Base-by-base conservation (phyloP, 2,329 filamentous ascomycete species). In the Teratosphaeria nubilosa region DNA sequence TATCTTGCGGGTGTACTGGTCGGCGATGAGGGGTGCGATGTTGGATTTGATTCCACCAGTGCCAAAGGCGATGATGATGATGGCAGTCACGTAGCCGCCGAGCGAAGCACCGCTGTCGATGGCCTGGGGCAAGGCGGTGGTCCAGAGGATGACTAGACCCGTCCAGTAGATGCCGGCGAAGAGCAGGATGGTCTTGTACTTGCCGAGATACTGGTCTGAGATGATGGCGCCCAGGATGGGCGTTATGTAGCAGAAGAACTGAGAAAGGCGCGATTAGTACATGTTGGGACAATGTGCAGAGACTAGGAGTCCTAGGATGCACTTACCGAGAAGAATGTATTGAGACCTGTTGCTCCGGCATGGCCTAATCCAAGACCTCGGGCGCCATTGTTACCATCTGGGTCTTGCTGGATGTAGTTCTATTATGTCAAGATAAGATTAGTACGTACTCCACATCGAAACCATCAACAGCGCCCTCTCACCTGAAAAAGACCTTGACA, bases 1-100 rank as follows among this genome's bases (percentile, higher is more conserved):
- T 25, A 68, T 72, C 24, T 69, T 74, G n/a, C 71, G 70, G 7
- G 68, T 70, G 54, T 78, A 76, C 64, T 79, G 77, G 61, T 79
- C 77, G 9, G 76, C 77, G 58, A 79, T 78, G 30, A 79, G 62
- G 2, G 77, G 77, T 10, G 75, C 74, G 51, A 91, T 87, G 68
- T 91, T 91, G 62, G 86, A 82, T 77, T 91, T 92, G 81, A 91
- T 90, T 67, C 88, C 86, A 61, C 88, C 88, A 1, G 87, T 89
- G 51, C 88, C 88, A 31, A 89, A 72, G n/a, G 86, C 86, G 68
- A 90, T 82, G 67, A 90, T 80, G 51, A 88, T 72, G 63, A 88
- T 78, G 25, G 83, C 82, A 31, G 84, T 73, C 1, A 86, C 71
- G 30, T 90, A 87, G 55, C 82, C 84, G 1, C 77, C 85, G 52